Evolutionary conservation across 768 basidiomycete genomes (phyloP).

Genomic region (Hericium rajendrae): DNA sequence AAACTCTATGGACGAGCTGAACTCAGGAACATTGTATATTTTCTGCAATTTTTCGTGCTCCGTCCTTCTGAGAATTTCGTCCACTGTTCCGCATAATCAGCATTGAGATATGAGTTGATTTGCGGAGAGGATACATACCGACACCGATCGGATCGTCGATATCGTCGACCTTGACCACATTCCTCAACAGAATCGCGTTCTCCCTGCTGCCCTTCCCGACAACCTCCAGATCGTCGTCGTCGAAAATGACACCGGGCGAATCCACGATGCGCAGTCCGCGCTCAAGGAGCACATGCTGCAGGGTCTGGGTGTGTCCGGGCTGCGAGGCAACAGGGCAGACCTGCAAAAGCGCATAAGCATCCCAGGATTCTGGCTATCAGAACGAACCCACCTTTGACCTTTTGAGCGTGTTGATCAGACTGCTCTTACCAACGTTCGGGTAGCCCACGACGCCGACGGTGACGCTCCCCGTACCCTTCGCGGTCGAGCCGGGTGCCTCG

Average conservation of each 20-base stretch:
- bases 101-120: neutral
- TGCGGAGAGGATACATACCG: constrained; percentile 37
- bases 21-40: constrained; percentile 79
- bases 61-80: constrained; percentile 75
- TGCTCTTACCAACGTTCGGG: constrained; percentile 96
- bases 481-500: neutral
- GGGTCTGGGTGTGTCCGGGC: constrained; percentile 86
- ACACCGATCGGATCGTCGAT: constrained; percentile 85
- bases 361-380: neutral
- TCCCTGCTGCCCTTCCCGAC: constrained; percentile 25
- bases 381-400: constrained; percentile 52
- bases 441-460: constrained; percentile 92
- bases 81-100: constrained; percentile 42
- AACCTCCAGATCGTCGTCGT: constrained; percentile 46
- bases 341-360: constrained; percentile 23
- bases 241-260: constrained; percentile 96
- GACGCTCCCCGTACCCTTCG: constrained; percentile 39
- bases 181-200: constrained; percentile 65
- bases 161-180: constrained; percentile 86
- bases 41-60: constrained; percentile 62
- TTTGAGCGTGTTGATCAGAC: constrained; percentile 87
- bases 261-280: constrained; percentile 89
- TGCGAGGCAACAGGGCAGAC: constrained; percentile 93
- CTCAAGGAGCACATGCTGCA: constrained; percentile 88
- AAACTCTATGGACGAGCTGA: constrained; percentile 66